Conservation (phyloP, 2,329 filamentous ascomycete species). For the Triangularia verruculosa region DNA sequence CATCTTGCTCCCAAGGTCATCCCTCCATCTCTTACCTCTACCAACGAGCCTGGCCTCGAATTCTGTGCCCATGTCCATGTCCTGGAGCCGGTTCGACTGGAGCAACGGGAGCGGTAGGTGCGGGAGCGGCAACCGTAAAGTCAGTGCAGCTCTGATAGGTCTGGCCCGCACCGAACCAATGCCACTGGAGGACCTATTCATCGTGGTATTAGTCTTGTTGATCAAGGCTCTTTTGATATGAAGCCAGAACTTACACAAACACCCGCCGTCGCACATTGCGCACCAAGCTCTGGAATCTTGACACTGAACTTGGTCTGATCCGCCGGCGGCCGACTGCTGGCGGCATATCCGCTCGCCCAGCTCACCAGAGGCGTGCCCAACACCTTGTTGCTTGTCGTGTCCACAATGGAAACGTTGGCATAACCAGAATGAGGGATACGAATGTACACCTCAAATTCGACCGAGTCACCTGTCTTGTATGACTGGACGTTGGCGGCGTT, state of each 20-base stretch:
- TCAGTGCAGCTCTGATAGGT: slow-evolving; percentile 64
- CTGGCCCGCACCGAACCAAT: slow-evolving; percentile 57
- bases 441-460: slow-evolving; percentile 43
- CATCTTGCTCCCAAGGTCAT: background rate
- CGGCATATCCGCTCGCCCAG: slow-evolving; percentile 33
- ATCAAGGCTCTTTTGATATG: background rate
- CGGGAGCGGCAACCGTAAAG: slow-evolving; percentile 37
- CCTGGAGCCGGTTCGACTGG: background rate
- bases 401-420: slow-evolving; percentile 49
- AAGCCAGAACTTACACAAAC: slow-evolving; percentile 33
- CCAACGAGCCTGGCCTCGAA: slow-evolving; percentile 6
- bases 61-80: background rate
- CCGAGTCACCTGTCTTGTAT: slow-evolving; percentile 41
- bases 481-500: slow-evolving; percentile 37
- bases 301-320: slow-evolving; percentile 34
- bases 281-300: slow-evolving; percentile 29
- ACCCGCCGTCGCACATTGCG: slow-evolving; percentile 29
- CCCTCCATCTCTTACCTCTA: background rate
- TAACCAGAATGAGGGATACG: slow-evolving; percentile 45
- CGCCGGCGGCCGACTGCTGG: slow-evolving; percentile 27
- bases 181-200: slow-evolving; percentile 56
- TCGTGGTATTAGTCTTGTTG: background rate
- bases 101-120: background rate
- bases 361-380: slow-evolving; percentile 42
- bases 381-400: slow-evolving; percentile 44